A percentile compares a stretch with the other conserved stretches of the same genome.
These are phyloP conservation scores for Stropharia rugosoannulata DNA, from an alignment of 768 basidiomycete species.

Conservation along the genomic window DNA sequence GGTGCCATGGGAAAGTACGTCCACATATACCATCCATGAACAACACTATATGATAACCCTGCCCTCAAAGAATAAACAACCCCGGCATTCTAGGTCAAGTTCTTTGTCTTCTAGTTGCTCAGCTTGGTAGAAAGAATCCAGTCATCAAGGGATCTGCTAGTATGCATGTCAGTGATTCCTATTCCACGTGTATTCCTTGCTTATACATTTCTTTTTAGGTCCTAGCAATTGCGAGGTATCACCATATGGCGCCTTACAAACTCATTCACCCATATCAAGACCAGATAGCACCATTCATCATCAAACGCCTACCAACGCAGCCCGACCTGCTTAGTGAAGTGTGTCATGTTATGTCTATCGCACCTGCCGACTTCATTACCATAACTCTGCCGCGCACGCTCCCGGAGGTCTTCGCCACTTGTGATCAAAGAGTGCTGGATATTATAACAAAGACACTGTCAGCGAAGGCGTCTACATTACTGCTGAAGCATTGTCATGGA, in stretches of 20 bases:
- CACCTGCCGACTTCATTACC: constrained; percentile 59
- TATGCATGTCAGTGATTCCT: constrained; percentile 51
- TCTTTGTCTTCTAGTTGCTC: constrained; percentile 61
- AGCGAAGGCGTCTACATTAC: constrained; percentile 11
- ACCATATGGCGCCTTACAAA: constrained; percentile 62
- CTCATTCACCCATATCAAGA: constrained; percentile 71
- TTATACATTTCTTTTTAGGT: constrained; percentile 43
- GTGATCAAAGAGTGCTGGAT: constrained; percentile 58
- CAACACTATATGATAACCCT: not conserved
- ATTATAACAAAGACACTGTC: constrained; percentile 59
- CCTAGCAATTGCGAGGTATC: constrained; percentile 50
- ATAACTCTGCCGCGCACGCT: constrained; percentile 64
- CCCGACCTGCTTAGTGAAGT: constrained; percentile 60
- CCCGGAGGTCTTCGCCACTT: constrained; percentile 65
- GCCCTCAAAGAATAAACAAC: constrained; percentile 40
- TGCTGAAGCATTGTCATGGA: constrained; percentile 45
- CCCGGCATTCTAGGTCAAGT: constrained; percentile 55
- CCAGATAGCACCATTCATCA: constrained; percentile 63
- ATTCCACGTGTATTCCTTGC: not conserved
- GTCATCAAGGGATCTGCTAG: constrained; percentile 68
- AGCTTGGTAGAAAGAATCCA: constrained; percentile 66
- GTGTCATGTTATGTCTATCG: constrained; percentile 65
- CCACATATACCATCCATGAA: not conserved
- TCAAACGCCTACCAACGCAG: constrained; percentile 55
- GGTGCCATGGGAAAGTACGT: constrained; percentile 55